Evolutionary conservation across 1,284 basidiomycete species (phyloP).

Genomic region (Cutaneotrichosporon sp.): DNA sequence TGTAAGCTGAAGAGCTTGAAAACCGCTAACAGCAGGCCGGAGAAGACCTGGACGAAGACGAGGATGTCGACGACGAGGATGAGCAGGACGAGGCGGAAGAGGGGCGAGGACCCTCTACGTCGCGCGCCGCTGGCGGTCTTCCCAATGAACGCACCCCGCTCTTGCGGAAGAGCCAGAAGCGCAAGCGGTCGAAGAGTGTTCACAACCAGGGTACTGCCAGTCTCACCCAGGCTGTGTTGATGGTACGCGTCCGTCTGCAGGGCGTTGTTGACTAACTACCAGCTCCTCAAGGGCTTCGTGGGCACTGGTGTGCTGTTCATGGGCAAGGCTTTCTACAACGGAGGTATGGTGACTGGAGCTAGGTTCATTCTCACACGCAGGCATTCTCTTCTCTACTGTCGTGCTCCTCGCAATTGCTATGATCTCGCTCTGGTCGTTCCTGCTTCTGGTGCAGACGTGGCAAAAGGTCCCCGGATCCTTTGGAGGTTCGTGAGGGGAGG

Average conservation of each 20-base stretch:
- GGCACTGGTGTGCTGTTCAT: slow-evolving; percentile 95
- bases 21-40: slow-evolving; percentile 60
- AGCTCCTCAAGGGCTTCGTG: slow-evolving; percentile 92
- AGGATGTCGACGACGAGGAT: slow-evolving; percentile 57
- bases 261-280: slow-evolving; percentile 2
- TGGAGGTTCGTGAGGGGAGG: slow-evolving; percentile 60
- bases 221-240: slow-evolving; percentile 79
- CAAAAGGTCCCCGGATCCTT: slow-evolving; percentile 87
- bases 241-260: slow-evolving; percentile 57
- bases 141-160: slow-evolving; percentile 15
- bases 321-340: slow-evolving; percentile 95
- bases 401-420: slow-evolving; percentile 76
- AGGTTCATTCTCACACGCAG: slow-evolving; percentile 10
- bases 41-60: slow-evolving; percentile 86
- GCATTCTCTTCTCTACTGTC: slow-evolving; percentile 80
- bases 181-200: slow-evolving; percentile 53
- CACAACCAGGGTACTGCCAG: slow-evolving; percentile 73
- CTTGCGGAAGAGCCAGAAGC: slow-evolving; percentile 49
- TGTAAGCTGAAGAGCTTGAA: slow-evolving; percentile 53
- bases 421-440: slow-evolving; percentile 89
- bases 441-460: slow-evolving; percentile 84
- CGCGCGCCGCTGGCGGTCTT: not conserved
- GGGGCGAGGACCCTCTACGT: not conserved
- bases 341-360: slow-evolving; percentile 51
- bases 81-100: slow-evolving; percentile 31